Conservation (phyloP, 768 basidiomycete genomes). For the Favolaschia claudopus region DNA sequence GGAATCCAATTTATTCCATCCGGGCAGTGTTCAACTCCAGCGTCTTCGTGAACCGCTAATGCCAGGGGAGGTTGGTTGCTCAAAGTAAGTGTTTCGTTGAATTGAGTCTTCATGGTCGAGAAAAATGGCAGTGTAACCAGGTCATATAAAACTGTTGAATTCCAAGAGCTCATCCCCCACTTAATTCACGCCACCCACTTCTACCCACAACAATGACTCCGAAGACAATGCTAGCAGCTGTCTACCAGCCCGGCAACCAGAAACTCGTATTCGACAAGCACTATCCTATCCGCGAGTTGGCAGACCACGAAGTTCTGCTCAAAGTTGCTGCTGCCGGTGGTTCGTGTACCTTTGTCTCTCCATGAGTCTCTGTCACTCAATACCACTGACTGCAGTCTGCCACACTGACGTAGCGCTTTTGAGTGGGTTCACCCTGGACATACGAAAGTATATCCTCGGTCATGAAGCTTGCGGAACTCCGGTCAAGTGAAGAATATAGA, state of each 20-base stretch:
- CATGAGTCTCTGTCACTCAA: background rate
- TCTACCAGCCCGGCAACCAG: slow-evolving; percentile 7
- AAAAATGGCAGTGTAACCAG: no score
- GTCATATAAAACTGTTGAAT: no score
- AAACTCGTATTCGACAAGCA: slow-evolving; percentile 11
- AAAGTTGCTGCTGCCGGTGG: slow-evolving; percentile 26
- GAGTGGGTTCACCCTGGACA: slow-evolving; percentile 12
- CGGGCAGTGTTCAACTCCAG: no score
- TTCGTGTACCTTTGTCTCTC: background rate
- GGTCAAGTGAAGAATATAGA: slow-evolving; percentile 8
- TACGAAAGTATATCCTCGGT: slow-evolving; percentile 12
- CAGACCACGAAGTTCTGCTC: slow-evolving; percentile 25
- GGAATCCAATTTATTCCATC: no score
- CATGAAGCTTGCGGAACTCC: slow-evolving; percentile 22
- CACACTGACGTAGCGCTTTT: slow-evolving; percentile 21
- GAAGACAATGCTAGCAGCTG: slow-evolving; percentile 19
- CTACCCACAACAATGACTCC: no score
- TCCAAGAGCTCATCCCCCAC: no score
- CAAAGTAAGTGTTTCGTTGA: no score
- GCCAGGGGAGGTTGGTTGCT: no score
- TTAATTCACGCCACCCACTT: no score
- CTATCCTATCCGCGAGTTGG: slow-evolving; percentile 18
- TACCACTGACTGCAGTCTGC: slow-evolving; percentile 8
- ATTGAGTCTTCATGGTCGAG: no score
- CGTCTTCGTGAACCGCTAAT: no score